Evolutionary conservation across 2,329 filamentous ascomycete species (phyloP).

Genomic region (Fusarium phyllophilum): DNA sequence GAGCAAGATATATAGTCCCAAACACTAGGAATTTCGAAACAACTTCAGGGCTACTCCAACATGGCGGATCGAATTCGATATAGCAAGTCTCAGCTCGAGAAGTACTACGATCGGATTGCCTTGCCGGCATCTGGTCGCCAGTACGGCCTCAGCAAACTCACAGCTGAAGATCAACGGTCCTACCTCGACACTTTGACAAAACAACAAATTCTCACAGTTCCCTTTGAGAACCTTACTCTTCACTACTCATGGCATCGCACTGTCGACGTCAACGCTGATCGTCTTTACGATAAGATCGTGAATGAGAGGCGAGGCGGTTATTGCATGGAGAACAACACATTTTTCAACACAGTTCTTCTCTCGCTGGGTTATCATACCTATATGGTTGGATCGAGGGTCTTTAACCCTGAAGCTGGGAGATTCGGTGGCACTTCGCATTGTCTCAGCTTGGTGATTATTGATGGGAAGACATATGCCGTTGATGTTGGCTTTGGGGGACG

Average conservation of each 20-base stretch:
- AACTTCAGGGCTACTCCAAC: not conserved
- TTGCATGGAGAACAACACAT: conserved; percentile 27
- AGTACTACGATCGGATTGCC: conserved; percentile 16
- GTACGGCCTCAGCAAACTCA: not conserved
- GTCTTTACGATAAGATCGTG: conserved; percentile 18
- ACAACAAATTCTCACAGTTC: conserved; percentile 2
- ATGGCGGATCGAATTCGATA: conserved; percentile 18
- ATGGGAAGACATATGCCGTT: conserved; percentile 1
- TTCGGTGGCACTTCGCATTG: conserved; percentile 8
- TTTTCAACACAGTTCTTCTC: conserved; percentile 19
- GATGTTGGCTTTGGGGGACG: conserved; percentile 24
- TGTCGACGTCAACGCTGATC: conserved; percentile 7
- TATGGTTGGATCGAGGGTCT: conserved; percentile 13
- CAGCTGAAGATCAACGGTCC: not conserved
- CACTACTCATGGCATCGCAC: conserved; percentile 24
- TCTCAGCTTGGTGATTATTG: conserved; percentile 14
- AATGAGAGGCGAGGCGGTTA: conserved; percentile 21
- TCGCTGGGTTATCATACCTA: conserved; percentile 3
- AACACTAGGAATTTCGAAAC: not conserved
- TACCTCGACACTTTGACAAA: not conserved
- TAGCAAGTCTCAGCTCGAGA: not conserved
- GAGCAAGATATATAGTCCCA: not conserved
- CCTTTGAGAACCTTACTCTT: conserved; percentile 23
- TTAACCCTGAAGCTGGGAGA: not conserved
- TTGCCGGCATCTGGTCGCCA: not conserved